phyloP scores from a whole-genome alignment of 352 stramenopile species.

The Pythium periplocum region DNA sequence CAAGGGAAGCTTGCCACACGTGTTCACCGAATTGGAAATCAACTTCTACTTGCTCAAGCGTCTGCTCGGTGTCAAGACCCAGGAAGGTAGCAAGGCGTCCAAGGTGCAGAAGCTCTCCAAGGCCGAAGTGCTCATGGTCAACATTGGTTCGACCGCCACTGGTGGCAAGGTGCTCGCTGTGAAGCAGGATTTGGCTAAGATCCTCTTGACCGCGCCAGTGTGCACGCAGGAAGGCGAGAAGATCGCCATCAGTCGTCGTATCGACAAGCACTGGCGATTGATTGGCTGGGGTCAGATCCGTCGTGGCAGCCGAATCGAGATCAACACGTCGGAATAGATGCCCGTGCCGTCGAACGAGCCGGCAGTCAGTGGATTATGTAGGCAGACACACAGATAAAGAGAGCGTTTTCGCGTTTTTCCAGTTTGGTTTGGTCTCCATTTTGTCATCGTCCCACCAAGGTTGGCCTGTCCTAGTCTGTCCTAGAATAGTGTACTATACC shows the following conservation, averaged over 20 bases:
- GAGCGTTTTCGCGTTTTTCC: too few relatives aligned
- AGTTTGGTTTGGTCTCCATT: too few relatives aligned
- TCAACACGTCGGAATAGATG: conserved; percentile 84
- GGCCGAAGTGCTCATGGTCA: conserved; percentile 99
- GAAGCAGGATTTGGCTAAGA: conserved; percentile 98
- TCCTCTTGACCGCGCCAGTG: conserved; percentile 98
- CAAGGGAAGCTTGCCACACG: conserved; percentile 96
- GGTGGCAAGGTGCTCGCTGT: conserved; percentile 93
- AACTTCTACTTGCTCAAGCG: conserved; percentile 99
- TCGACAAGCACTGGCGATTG: conserved; percentile 99
- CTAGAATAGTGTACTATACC: too few relatives aligned
- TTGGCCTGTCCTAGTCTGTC: too few relatives aligned
- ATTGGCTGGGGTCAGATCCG: conserved; percentile 99
- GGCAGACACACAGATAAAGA: too few relatives aligned
- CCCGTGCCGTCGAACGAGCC: conserved; percentile 5
- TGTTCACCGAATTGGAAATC: conserved; percentile 99
- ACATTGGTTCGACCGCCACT: conserved; percentile 99
- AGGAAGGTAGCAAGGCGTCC: conserved; percentile 97
- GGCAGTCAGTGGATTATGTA: too few relatives aligned
- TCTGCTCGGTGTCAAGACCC: conserved; percentile 98
- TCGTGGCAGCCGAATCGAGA: conserved; percentile 94
- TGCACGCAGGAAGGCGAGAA: conserved; percentile 99
- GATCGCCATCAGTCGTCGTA: conserved; percentile 99
- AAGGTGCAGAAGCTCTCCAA: conserved; percentile 99
- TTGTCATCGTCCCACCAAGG: too few relatives aligned